These are phyloP conservation scores for Phaffomyces thermotolerans DNA, from an alignment of 805 yeast species.

Conservation along the genomic window DNA sequence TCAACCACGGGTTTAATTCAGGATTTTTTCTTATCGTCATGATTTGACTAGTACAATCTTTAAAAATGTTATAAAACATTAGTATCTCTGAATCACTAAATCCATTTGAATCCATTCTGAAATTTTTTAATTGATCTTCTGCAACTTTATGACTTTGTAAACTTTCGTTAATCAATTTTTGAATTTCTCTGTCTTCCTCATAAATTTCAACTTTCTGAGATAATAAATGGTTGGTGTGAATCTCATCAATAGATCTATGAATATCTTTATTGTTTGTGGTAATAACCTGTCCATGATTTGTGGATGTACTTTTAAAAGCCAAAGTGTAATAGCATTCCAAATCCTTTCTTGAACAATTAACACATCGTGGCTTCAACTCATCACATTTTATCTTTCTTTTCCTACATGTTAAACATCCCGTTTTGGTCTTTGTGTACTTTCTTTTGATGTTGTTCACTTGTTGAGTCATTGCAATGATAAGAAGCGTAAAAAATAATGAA, in stretches of 20 bases:
- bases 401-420: constrained; percentile 22
- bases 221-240: background rate
- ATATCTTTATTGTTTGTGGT: background rate
- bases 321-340: background rate
- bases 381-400: constrained; percentile 22
- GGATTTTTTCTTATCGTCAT: background rate
- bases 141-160: background rate
- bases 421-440: constrained; percentile 8
- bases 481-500: background rate
- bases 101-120: background rate
- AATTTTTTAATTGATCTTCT: background rate
- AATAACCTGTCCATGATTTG: background rate
- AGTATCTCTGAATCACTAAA: background rate
- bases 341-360: constrained; percentile 12
- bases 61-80: background rate
- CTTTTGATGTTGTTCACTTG: background rate
- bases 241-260: background rate
- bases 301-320: background rate
- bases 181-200: background rate
- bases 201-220: background rate
- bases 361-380: constrained; percentile 18
- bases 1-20: background rate
- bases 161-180: background rate
- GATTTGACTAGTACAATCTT: background rate
- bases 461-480: background rate